Conservation (phyloP, 1,284 basidiomycete genomes). For the Neonothopanus nambi region DNA sequence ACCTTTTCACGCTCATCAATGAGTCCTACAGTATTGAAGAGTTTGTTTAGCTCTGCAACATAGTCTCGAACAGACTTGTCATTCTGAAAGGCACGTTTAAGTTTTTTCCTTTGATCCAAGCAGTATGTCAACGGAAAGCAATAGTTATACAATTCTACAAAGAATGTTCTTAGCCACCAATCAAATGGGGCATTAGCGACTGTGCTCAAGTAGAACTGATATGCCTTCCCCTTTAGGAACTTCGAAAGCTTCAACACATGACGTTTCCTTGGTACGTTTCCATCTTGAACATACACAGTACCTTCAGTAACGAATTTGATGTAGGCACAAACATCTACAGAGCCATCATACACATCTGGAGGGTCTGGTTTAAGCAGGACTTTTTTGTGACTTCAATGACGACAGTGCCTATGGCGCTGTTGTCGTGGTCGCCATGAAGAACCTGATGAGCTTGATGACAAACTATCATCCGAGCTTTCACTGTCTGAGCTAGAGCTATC, state of each 20-base stretch:
- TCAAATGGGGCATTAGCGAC: conserved; percentile 27
- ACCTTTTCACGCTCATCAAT: conserved; percentile 30
- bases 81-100: conserved; percentile 24
- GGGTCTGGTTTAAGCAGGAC: conserved; percentile 27
- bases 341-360: conserved; percentile 31
- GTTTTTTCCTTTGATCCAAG: conserved; percentile 23
- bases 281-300: conserved; percentile 28
- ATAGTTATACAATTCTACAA: conserved; percentile 40
- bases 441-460: too few species aligned
- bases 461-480: too few species aligned
- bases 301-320: conserved; percentile 32
- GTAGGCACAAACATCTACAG: conserved; percentile 23
- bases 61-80: conserved; percentile 27
- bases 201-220: conserved; percentile 38
- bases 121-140: conserved; percentile 44
- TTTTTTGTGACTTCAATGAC: conserved; percentile 1
- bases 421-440: too few species aligned
- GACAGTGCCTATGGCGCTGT: background rate
- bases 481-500: too few species aligned
- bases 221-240: conserved; percentile 36
- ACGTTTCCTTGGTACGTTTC: conserved; percentile 21
- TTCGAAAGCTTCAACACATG: conserved; percentile 28
- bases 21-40: conserved; percentile 32
- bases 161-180: conserved; percentile 32
- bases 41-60: conserved; percentile 30